Evolutionary conservation across 2,329 filamentous ascomycete genomes (phyloP), one percentile per base, ranked within the genome.

Genomic region (Epicoccum sorghinum): DNA sequence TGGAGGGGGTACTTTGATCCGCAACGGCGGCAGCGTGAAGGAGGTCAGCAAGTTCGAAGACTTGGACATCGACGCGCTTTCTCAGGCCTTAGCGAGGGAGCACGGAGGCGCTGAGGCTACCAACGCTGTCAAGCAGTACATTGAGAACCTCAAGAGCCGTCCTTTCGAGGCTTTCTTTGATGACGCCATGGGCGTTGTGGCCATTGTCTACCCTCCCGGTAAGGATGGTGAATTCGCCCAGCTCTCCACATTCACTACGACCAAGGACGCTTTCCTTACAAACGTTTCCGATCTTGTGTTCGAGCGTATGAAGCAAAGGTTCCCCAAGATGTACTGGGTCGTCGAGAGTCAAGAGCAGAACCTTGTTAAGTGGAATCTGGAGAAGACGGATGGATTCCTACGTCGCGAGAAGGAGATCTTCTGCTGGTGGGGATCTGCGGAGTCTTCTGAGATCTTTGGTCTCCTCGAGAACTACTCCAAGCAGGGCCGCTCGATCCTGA

Each of bases 241-340:
- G 49, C 83, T 98, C 47, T 89, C 93, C 18, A 96, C 92, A 4
- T 87, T 98, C 67, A 93, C 89, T 59, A 96, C 96, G 69, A 96
- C 92, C 62, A 96, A 96, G 78, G 85, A 91, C 30, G 93, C 92
- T 46, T 98, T 93, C 93, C 80, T 98, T 56, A 95, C 89, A 55
- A 97, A 97, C 71, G 88, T 97, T 30, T 90, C 93, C 27, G 95
- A 98, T 75, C 97, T 98, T 70, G 90, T 98, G 53, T 96, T 98
- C 75, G 86, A 89, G 60, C 89, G 90, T 59, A 90, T 98, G 74
- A 96, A 93, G 82, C 96, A 96, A 77, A 93, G 97, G 71, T 89
- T 93, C 75, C 87, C 92, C 50, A 91, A 89, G 78, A 83, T 98
- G 61, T 89, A 91, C 60, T 99, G 93, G 93, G 96, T 92, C n/a